Conservation (phyloP, 2,329 filamentous ascomycete species). For the Colletotrichum theobromicola region DNA sequence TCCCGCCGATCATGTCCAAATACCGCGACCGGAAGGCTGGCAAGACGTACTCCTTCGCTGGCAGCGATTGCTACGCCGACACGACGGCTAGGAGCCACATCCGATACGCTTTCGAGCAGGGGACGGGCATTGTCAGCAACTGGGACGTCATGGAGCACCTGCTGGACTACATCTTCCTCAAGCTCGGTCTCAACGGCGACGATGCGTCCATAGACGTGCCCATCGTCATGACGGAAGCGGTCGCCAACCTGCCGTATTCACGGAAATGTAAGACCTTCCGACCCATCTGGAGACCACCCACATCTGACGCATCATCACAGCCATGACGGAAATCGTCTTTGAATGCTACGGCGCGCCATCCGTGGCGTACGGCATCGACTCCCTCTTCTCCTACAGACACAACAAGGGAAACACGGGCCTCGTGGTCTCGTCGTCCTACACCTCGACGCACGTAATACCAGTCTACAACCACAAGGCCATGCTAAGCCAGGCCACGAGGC, state of each 20-base stretch:
- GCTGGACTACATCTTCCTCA: conserved; percentile 92
- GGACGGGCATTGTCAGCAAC: conserved; percentile 90
- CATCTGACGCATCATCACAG: conserved; percentile 50
- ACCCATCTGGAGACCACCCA: neutral
- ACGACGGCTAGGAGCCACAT: conserved; percentile 91
- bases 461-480: conserved; percentile 87
- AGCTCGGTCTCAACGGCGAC: conserved; percentile 81
- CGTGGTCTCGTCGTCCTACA: conserved; percentile 90
- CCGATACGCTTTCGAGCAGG: conserved; percentile 87
- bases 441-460: conserved; percentile 93
- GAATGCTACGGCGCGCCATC: conserved; percentile 94
- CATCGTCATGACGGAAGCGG: conserved; percentile 93
- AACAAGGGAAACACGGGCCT: conserved; percentile 88
- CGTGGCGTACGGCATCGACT: conserved; percentile 93
- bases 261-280: conserved; percentile 70
- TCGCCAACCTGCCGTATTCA: conserved; percentile 89
- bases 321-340: conserved; percentile 97
- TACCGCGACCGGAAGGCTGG: conserved; percentile 94
- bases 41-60: conserved; percentile 91
- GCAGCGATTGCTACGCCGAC: conserved; percentile 92
- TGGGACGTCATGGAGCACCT: conserved; percentile 98
- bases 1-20: conserved; percentile 91
- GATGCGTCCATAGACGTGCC: conserved; percentile 82
- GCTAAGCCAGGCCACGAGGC: conserved; percentile 80
- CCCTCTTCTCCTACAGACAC: conserved; percentile 92